Percentiles rank a stretch among this genome's conserved stretches.
phyloP scores from a whole-genome alignment of 257 asterid species.

The Solanum habrochaites region DNA sequence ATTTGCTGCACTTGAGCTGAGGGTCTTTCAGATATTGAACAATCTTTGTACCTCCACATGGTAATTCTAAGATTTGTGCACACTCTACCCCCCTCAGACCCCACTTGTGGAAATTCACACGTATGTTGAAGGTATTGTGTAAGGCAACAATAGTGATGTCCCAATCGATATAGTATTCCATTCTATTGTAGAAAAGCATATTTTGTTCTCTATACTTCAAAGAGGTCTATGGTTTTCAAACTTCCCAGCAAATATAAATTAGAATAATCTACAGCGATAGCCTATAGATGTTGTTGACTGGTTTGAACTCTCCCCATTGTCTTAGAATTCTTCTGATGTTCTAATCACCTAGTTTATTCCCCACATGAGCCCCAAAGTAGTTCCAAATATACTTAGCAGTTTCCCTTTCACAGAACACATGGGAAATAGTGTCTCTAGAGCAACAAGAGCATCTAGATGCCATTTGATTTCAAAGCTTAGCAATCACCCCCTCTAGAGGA shows the following conservation, averaged over 20 bases:
- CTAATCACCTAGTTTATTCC: background rate
- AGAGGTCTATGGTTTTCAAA: background rate
- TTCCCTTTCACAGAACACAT: background rate
- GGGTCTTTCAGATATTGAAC: no score
- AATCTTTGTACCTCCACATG: background rate
- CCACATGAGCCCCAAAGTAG: background rate
- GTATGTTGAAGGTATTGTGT: background rate
- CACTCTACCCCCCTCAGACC: background rate
- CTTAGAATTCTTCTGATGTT: background rate
- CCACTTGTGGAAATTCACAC: background rate
- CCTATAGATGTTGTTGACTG: background rate
- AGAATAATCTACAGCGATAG: background rate
- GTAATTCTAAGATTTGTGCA: background rate
- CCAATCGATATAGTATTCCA: background rate
- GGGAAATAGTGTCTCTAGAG: background rate
- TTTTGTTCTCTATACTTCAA: background rate
- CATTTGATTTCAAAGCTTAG: background rate
- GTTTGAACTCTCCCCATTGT: background rate
- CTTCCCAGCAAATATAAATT: background rate
- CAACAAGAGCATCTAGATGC: background rate
- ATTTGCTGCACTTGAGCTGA: background rate
- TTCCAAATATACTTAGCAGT: background rate
- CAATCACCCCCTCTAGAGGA: background rate
- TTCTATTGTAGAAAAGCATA: background rate
- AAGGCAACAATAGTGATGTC: background rate